phyloP scores from a whole-genome alignment of 441 rosid species.

The Populus tomentosa region DNA sequence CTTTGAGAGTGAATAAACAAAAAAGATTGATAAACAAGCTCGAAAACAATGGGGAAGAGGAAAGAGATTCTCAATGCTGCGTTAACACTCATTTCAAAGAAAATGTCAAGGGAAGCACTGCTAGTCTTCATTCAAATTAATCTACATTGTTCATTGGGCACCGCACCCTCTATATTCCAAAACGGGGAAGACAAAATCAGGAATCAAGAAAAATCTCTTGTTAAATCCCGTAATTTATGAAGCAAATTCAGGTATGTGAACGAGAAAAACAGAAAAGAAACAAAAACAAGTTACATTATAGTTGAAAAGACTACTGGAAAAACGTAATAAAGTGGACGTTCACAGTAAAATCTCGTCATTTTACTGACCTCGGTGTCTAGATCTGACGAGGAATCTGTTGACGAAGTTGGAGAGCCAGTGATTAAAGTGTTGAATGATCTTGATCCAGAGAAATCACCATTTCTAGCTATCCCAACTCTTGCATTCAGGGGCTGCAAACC shows the following conservation, averaged over 20 bases:
- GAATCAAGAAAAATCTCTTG: neutral
- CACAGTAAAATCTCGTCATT: neutral
- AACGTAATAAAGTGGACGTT: neutral
- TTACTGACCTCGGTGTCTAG: constrained; percentile 52
- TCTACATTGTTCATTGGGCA: neutral
- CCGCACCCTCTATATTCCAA: neutral
- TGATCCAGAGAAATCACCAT: constrained; percentile 36
- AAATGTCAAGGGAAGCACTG: neutral
- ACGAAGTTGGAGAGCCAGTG: constrained; percentile 44
- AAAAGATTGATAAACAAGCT: neutral
- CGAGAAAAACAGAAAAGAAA: constrained; percentile 2
- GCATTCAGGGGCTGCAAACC: constrained; percentile 55
- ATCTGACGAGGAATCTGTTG: constrained; percentile 49
- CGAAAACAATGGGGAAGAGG: neutral
- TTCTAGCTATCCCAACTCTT: constrained; percentile 37
- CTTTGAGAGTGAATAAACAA: neutral
- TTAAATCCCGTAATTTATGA: neutral
- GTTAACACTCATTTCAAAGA: neutral
- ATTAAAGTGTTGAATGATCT: constrained; percentile 44
- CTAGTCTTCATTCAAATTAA: neutral
- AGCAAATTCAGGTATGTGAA: neutral
- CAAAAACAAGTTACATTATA: neutral
- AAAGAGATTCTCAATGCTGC: too few species aligned
- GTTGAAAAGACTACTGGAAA: neutral
- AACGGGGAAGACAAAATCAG: neutral